These are phyloP conservation scores for Filosporella fistucella DNA, from an alignment of 495 filamentous ascomycete species.

Conservation along the genomic window DNA sequence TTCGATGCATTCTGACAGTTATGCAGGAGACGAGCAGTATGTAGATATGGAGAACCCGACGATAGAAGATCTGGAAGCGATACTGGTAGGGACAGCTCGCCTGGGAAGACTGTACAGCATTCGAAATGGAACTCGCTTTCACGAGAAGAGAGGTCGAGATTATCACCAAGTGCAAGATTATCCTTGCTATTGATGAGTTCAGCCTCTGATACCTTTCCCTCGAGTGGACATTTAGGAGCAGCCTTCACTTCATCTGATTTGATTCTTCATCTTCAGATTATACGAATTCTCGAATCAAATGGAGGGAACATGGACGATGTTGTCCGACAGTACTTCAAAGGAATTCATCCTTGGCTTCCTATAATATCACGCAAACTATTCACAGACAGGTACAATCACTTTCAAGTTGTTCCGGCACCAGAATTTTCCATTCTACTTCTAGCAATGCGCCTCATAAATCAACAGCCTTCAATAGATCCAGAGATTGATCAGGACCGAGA, in stretches of 20 bases:
- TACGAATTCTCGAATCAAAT: slow-evolving; percentile 26
- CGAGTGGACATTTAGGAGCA: not conserved
- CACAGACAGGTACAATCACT: slow-evolving; percentile 20
- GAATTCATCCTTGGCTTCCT: slow-evolving; percentile 31
- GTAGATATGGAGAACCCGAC: slow-evolving; percentile 13
- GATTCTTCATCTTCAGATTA: slow-evolving; percentile 23
- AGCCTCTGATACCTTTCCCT: slow-evolving; percentile 10
- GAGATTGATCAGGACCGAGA: slow-evolving; percentile 20
- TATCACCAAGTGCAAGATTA: slow-evolving; percentile 8
- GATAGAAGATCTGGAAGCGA: not conserved
- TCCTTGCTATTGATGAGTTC: slow-evolving; percentile 15
- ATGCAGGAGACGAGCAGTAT: slow-evolving; percentile 11
- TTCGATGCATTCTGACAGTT: not conserved
- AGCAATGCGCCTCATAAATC: slow-evolving; percentile 30
- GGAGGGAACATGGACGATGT: slow-evolving; percentile 32
- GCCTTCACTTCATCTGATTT: not conserved
- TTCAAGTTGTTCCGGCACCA: slow-evolving; percentile 17
- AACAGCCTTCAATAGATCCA: slow-evolving; percentile 12
- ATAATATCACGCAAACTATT: slow-evolving; percentile 33
- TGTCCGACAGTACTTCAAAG: slow-evolving; percentile 30
- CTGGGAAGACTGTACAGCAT: not conserved
- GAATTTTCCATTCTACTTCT: slow-evolving; percentile 33
- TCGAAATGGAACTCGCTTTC: slow-evolving; percentile 15
- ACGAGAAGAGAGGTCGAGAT: not conserved
- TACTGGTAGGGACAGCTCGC: not conserved